These are phyloP conservation scores for Hanseniaspora taiwanica DNA, from an alignment of 805 yeast genomes.

Conservation along the genomic window DNA sequence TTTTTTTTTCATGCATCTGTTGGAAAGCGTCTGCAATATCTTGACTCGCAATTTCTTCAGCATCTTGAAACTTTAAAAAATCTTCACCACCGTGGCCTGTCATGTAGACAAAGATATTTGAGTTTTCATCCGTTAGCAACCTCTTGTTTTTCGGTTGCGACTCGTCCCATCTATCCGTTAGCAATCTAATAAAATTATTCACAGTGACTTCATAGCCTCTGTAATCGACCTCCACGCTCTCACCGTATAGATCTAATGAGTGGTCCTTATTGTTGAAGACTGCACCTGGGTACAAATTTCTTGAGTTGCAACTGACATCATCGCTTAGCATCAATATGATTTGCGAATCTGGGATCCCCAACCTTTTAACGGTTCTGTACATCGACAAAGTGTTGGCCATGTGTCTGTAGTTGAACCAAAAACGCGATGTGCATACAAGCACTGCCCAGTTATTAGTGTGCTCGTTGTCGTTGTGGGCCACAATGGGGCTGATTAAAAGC, in stretches of 20 bases:
- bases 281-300: constrained; percentile 92
- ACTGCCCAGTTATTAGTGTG: constrained; percentile 61
- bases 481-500: neutral
- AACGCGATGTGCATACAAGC: constrained; percentile 85
- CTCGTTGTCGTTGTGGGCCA: neutral
- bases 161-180: constrained; percentile 92
- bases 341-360: constrained; percentile 97
- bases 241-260: constrained; percentile 87
- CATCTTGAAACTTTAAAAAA: constrained; percentile 93
- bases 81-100: constrained; percentile 99
- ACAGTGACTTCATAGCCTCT: constrained; percentile 98
- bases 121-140: constrained; percentile 80
- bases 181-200: constrained; percentile 80
- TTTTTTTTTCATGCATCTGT: constrained; percentile 90
- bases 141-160: constrained; percentile 90
- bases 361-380: constrained; percentile 88
- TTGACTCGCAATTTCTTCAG: constrained; percentile 90
- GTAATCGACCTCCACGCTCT: constrained; percentile 88
- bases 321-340: constrained; percentile 92
- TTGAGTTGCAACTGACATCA: constrained; percentile 92
- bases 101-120: constrained; percentile 86
- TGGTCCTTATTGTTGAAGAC: constrained; percentile 91
- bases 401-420: constrained; percentile 97
- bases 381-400: constrained; percentile 92
- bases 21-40: constrained; percentile 96